Conservation (phyloP, 805 yeast species). For the Wickerhamomyces kurtzmanii region DNA sequence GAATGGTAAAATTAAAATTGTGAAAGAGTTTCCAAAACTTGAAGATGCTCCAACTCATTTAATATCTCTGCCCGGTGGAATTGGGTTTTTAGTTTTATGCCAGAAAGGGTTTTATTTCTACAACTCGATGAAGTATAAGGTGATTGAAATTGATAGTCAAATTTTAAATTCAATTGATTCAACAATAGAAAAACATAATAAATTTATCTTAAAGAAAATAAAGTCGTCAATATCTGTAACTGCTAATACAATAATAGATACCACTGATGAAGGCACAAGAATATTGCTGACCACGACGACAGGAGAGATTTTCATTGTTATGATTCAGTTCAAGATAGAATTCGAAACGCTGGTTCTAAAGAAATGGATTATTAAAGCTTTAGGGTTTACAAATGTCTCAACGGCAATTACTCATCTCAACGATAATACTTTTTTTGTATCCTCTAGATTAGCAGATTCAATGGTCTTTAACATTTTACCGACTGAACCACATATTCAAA, state of each 20-base stretch:
- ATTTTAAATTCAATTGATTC: too few relatives aligned
- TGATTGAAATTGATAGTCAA: too few relatives aligned
- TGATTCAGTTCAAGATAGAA: slow-evolving; percentile 2
- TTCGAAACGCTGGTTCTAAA: slow-evolving; percentile 2
- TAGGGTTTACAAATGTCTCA: slow-evolving; percentile 1
- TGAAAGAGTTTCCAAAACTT: too few relatives aligned
- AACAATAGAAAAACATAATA: too few relatives aligned
- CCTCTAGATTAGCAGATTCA: slow-evolving; percentile 5
- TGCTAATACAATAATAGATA: slow-evolving; percentile 1
- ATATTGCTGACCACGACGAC: slow-evolving; percentile 3
- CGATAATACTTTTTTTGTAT: slow-evolving; percentile 1
- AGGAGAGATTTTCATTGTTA: slow-evolving; percentile 4
- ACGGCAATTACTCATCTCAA: slow-evolving; percentile 4
- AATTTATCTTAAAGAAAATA: too few relatives aligned
- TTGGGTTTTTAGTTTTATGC: too few relatives aligned
- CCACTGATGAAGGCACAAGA: background rate
- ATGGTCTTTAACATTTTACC: slow-evolving; percentile 3
- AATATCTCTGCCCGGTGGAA: too few relatives aligned
- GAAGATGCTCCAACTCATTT: too few relatives aligned
- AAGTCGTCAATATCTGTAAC: too few relatives aligned
- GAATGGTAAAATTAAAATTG: too few relatives aligned
- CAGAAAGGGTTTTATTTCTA: too few relatives aligned
- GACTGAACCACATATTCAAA: background rate
- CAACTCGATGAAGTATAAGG: too few relatives aligned
- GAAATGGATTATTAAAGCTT: slow-evolving; percentile 1